Evolutionary conservation across 106 monocot species (phyloP).

Genomic region (Dendrobium catenatum): DNA sequence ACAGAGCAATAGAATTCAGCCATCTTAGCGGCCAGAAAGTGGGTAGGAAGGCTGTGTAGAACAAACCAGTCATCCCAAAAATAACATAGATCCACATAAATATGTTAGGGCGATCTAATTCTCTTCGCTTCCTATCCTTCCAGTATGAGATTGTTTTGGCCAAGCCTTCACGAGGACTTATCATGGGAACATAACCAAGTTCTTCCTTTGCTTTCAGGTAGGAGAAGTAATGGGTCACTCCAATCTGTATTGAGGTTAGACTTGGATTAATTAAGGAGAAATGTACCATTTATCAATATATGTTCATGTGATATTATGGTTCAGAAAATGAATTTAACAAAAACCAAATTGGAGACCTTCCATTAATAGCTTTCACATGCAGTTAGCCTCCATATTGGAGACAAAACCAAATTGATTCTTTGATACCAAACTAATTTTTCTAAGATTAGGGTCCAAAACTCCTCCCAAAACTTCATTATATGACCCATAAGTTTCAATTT

Average conservation of each 20-base stretch:
- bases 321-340: no score
- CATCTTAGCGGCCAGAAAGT: slow-evolving; percentile 46
- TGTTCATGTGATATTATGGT: no score
- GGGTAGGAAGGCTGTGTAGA: slow-evolving; percentile 65
- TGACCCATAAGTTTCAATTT: no score
- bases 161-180: slow-evolving; percentile 62
- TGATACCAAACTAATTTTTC: no score
- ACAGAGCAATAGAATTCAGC: slow-evolving; percentile 20
- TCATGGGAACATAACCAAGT: slow-evolving; percentile 85
- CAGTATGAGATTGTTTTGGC: slow-evolving; percentile 73
- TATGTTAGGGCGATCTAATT: slow-evolving; percentile 73
- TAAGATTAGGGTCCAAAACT: no score
- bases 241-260: slow-evolving; percentile 46
- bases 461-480: no score
- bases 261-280: no score
- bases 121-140: slow-evolving; percentile 64
- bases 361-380: no score
- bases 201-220: slow-evolving; percentile 74
- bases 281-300: no score
- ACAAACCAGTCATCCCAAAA: slow-evolving; percentile 47
- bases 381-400: no score
- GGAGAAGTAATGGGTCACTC: slow-evolving; percentile 95
- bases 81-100: slow-evolving; percentile 36
- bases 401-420: no score
- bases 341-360: no score